Evolutionary conservation across 2,329 filamentous ascomycete genomes (phyloP), one percentile per base, ranked within the genome.

Genomic region (Colletotrichum paranaense): DNA sequence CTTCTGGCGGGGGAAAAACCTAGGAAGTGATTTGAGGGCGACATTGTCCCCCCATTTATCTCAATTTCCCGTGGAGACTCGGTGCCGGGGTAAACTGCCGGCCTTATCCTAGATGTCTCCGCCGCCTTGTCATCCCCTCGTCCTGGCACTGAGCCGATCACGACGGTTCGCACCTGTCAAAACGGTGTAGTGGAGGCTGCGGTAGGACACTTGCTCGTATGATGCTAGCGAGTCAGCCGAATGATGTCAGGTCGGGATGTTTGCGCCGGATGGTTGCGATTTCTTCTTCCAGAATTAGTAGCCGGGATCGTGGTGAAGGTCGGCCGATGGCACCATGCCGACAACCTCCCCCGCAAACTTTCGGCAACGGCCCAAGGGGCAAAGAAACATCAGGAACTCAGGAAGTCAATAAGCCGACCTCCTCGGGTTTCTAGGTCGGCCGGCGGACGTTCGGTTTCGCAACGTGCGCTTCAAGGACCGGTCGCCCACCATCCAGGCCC

Each of bases 201-300:
- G n/a, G 62, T 30, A 65, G 16, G 35, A 49, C 28, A 22, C 22
- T 24, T 46, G 26, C 49, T 71, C 56, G 62, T 73, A 66, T 52
- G 67, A 71, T 56, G 62, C n/a, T 7, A 26, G 16, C 71, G 71
- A 73, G 71, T 73, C 71, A 73, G 67, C 64, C 30, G 55, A 46
- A 42, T 70, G 59, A 70, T 70, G 67, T 70, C 46, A 30, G 56
- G 55, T 55, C 12, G 65, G n/a, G 24, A 12, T 42, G 24, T 14
- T 38, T 42, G 35, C 12, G 65, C n/a, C 26, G 28, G 56, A 24
- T 62, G 56, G 52, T 42, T 32, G 42, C 12, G 24, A 59, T 59
- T 30, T 19, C 24, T 38, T 32, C 35, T 62, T 63, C 19, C 59
- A 69, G 58, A 60, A 56, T 56, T 42, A n/a, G 35, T n/a, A 57